A percentile compares a stretch with the other conserved stretches of the same genome.
phyloP scores from a whole-genome alignment of 2,329 filamentous ascomycete species.

The Colletotrichum eleusines region DNA sequence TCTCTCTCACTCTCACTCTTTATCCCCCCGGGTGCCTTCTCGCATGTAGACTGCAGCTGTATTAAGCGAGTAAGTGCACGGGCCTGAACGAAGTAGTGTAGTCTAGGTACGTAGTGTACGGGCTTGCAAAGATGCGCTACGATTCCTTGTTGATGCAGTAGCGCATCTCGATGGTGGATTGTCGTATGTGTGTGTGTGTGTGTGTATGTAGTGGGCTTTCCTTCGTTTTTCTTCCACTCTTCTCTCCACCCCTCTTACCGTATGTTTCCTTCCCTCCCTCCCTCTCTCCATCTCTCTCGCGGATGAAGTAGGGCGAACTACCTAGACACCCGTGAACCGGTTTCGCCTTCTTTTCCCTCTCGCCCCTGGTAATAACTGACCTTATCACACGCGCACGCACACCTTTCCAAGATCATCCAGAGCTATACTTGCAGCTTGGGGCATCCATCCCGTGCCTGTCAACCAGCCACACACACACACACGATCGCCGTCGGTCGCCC shows the following conservation, averaged over 20 bases:
- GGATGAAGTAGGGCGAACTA: slow-evolving; percentile 34
- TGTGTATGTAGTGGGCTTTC: slow-evolving; percentile 20
- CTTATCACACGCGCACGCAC: slow-evolving; percentile 33
- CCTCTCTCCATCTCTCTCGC: background rate
- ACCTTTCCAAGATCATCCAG: slow-evolving; percentile 17
- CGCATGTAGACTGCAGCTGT: background rate
- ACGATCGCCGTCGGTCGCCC: slow-evolving; percentile 1
- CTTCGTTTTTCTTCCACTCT: background rate
- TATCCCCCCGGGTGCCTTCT: too few species aligned
- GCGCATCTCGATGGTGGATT: slow-evolving; percentile 26
- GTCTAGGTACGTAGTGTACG: too few species aligned
- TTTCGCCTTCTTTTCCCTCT: slow-evolving; percentile 9
- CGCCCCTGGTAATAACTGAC: slow-evolving; percentile 20
- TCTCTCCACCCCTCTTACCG: background rate
- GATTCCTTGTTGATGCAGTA: slow-evolving; percentile 35
- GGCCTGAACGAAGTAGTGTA: too few species aligned
- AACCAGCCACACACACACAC: slow-evolving; percentile 4
- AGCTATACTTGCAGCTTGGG: background rate
- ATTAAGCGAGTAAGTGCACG: slow-evolving; percentile 19
- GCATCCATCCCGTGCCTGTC: slow-evolving; percentile 23
- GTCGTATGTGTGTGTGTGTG: background rate
- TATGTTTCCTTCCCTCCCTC: too few species aligned
- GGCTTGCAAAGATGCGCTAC: slow-evolving; percentile 31
- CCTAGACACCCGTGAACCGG: slow-evolving; percentile 11
- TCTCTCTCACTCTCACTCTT: too few species aligned